Evolutionary conservation across 208 protist species (phyloP).

Genomic region (Acanthamoeba royreba): DNA sequence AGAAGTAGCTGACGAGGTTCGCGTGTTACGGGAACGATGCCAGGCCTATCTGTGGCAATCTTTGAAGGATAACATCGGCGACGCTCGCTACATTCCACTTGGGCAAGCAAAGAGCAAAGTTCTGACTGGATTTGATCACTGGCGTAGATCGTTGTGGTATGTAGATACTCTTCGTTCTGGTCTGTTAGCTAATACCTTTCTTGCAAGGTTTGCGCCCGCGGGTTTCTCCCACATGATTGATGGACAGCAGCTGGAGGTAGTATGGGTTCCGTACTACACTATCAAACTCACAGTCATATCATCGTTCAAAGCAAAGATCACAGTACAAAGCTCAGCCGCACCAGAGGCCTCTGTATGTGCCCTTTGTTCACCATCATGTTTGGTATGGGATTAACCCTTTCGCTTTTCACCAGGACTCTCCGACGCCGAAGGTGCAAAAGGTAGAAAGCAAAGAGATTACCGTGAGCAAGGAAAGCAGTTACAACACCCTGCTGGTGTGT

Average conservation of each 20-base stretch:
- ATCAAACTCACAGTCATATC: slow-evolving; percentile 13
- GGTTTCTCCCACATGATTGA: slow-evolving; percentile 32
- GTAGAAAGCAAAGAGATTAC: not conserved
- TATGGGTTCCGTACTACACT: slow-evolving; percentile 36
- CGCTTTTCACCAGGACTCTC: no score
- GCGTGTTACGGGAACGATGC: not conserved
- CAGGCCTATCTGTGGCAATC: not conserved
- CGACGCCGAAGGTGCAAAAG: not conserved
- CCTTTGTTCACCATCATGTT: no score
- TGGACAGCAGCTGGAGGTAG: not conserved
- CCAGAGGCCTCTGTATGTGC: no score
- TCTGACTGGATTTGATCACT: not conserved
- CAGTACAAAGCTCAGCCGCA: no score
- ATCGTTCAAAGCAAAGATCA: slow-evolving; percentile 22
- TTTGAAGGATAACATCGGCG: not conserved
- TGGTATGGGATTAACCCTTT: no score
- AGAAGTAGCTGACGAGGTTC: not conserved
- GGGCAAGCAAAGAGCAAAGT: not conserved
- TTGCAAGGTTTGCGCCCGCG: slow-evolving; percentile 21
- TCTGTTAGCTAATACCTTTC: not conserved
- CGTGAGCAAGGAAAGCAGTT: slow-evolving; percentile 7
- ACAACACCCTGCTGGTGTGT: not conserved
- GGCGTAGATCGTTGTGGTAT: no score
- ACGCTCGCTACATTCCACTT: not conserved
- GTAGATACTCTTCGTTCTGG: not conserved